Conservation (phyloP, 768 basidiomycete species). For the Tremella yokohamensis region DNA sequence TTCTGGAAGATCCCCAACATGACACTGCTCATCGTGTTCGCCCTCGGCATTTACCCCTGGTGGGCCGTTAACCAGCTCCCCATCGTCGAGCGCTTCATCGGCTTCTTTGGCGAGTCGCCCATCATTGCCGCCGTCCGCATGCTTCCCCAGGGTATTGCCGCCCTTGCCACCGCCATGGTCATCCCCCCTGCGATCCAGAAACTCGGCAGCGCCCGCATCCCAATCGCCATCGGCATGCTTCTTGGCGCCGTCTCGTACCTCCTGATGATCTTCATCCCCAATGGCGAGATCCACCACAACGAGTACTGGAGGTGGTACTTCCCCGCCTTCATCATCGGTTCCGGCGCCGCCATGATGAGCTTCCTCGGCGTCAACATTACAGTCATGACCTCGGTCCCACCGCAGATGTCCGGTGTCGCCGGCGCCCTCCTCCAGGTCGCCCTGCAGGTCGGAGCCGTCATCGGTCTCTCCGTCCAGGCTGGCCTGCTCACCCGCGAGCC, state of each 20-base stretch:
- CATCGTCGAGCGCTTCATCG: constrained; percentile 30
- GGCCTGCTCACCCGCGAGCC: constrained; percentile 32
- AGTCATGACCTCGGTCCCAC: constrained; percentile 45
- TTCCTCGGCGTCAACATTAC: constrained; percentile 35
- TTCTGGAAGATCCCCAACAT: constrained; percentile 49
- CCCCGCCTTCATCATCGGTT: constrained; percentile 32
- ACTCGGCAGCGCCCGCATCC: constrained; percentile 18
- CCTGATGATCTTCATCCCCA: constrained; percentile 23
- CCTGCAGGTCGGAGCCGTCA: constrained; percentile 39
- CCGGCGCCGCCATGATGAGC: constrained; percentile 25
- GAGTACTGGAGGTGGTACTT: constrained; percentile 39
- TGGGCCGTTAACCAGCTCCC: constrained; percentile 34
- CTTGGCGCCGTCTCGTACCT: constrained; percentile 64
- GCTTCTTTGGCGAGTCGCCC: constrained; percentile 20
- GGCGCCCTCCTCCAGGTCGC: constrained; percentile 42
- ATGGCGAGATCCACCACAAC: constrained; percentile 10
- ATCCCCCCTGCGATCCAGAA: constrained; percentile 25
- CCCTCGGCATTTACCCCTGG: constrained; percentile 43
- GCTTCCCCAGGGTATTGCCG: constrained; percentile 39
- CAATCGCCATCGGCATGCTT: constrained; percentile 56
- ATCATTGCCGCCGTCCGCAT: constrained; percentile 44
- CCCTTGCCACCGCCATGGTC: constrained; percentile 20
- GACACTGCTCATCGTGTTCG: constrained; percentile 37
- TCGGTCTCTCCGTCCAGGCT: constrained; percentile 60
- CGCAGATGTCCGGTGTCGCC: constrained; percentile 42